phyloP scores from a whole-genome alignment of 495 filamentous ascomycete genomes.

The Rhizodiscina lignyota region DNA sequence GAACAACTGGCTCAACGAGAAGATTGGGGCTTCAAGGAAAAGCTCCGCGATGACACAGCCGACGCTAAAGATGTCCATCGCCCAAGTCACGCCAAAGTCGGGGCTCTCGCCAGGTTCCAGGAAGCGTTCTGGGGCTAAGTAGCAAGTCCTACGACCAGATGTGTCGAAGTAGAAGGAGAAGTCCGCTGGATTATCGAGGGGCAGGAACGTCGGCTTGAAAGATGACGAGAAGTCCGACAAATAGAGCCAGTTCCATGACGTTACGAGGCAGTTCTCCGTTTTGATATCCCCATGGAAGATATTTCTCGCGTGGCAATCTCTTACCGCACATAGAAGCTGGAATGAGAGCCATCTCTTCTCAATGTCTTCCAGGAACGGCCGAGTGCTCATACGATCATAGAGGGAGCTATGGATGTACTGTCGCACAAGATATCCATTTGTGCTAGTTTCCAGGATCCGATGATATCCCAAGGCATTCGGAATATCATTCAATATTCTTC shows the following conservation, averaged over 20 bases:
- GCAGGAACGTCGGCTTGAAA: conserved; percentile 89
- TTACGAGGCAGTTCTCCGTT: conserved; percentile 89
- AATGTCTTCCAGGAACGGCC: conserved; percentile 93
- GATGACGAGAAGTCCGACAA: conserved; percentile 88
- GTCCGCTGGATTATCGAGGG: conserved; percentile 92
- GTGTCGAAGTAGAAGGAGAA: conserved; percentile 97
- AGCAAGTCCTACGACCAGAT: conserved; percentile 84
- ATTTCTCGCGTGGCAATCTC: conserved; percentile 82
- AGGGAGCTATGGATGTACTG: conserved; percentile 93
- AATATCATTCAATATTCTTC: conserved; percentile 59
- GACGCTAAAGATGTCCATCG: conserved; percentile 97
- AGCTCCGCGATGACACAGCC: conserved; percentile 96
- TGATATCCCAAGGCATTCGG: conserved; percentile 88
- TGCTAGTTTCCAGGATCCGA: conserved; percentile 74
- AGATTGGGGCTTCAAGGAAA: conserved; percentile 89
- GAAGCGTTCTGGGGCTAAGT: conserved; percentile 89
- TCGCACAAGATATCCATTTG: conserved; percentile 83
- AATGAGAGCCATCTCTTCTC: conserved; percentile 99
- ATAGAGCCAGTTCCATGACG: conserved; percentile 99
- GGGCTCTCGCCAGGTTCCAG: conserved; percentile 46
- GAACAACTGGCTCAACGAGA: conserved; percentile 83
- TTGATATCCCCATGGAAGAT: conserved; percentile 98
- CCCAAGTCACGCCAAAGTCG: conserved; percentile 59
- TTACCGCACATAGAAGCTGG: conserved; percentile 80
- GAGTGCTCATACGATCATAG: conserved; percentile 90